These are phyloP conservation scores for Neurospora sp. DNA, from an alignment of 495 filamentous ascomycete species.

Conservation along the genomic window DNA sequence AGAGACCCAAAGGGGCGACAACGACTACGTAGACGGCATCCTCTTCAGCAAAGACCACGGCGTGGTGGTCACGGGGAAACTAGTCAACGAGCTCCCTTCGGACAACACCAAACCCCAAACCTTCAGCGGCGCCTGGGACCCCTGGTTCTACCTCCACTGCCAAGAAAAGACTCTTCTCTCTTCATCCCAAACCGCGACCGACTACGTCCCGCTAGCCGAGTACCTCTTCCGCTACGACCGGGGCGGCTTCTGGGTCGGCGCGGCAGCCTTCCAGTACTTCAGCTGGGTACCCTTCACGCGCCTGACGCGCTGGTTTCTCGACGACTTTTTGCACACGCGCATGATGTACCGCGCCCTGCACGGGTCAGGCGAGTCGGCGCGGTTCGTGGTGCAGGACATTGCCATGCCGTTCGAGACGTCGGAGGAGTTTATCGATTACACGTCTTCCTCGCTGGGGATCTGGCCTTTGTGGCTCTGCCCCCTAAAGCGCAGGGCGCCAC, in stretches of 20 bases:
- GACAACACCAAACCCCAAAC: conserved; percentile 19
- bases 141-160: conserved; percentile 46
- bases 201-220: conserved; percentile 28
- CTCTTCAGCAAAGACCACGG: too few relatives aligned
- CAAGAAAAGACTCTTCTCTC: conserved; percentile 7
- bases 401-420: conserved; percentile 42
- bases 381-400: conserved; percentile 49
- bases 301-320: conserved; percentile 46
- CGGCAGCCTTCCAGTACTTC: conserved; percentile 46
- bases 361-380: conserved; percentile 40
- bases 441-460: conserved; percentile 35
- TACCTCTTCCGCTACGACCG: conserved; percentile 52
- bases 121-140: conserved; percentile 39
- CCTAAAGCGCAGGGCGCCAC: conserved; percentile 30
- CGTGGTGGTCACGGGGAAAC: conserved; percentile 19
- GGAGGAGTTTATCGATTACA: conserved; percentile 43
- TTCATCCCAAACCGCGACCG: conserved; percentile 15
- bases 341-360: conserved; percentile 54
- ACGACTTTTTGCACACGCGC: conserved; percentile 54
- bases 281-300: conserved; percentile 42
- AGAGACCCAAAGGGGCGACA: conserved; percentile 15
- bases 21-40: conserved; percentile 35
- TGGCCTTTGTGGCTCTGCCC: conserved; percentile 55
- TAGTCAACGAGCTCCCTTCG: conserved; percentile 32
- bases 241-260: conserved; percentile 50